Conservation (phyloP, 352 stramenopile genomes). For the Phytophthora niederhauseri region DNA sequence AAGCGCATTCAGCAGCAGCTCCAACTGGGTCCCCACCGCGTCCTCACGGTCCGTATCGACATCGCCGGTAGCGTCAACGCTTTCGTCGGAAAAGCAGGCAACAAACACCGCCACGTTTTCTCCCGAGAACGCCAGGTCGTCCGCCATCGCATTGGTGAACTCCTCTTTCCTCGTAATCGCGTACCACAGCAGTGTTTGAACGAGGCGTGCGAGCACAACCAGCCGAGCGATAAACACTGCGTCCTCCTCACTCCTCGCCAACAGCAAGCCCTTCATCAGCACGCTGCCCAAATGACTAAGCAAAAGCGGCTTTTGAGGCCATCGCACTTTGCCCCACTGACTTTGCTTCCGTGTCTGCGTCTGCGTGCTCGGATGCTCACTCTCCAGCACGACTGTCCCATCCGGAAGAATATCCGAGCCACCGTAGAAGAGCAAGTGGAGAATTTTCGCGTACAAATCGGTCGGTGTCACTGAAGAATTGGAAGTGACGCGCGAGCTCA, state of each 20-base stretch:
- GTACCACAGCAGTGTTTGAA: constrained; percentile 85
- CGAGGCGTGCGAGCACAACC: constrained; percentile 68
- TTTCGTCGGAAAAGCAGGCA: constrained; percentile 46
- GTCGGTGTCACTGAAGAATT: constrained; percentile 31
- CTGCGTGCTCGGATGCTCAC: constrained; percentile 80
- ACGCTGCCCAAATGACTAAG: constrained; percentile 77
- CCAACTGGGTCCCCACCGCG: constrained; percentile 36
- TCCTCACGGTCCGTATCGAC: constrained; percentile 25
- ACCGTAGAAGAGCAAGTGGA: constrained; percentile 73
- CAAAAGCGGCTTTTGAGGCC: constrained; percentile 76
- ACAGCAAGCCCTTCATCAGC: constrained; percentile 70
- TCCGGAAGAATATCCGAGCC: constrained; percentile 73
- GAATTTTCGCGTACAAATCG: constrained; percentile 49
- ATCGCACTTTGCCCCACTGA: constrained; percentile 83
- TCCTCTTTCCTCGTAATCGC: constrained; percentile 60
- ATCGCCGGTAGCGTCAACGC: constrained; percentile 6
- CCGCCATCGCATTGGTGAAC: constrained; percentile 66
- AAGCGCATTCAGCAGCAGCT: constrained; percentile 33
- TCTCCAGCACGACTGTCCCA: constrained; percentile 73
- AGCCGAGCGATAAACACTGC: constrained; percentile 67
- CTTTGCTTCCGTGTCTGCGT: constrained; percentile 89
- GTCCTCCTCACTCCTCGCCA: constrained; percentile 60
- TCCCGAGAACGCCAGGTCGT: constrained; percentile 57
- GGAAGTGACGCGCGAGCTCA: constrained; percentile 35
- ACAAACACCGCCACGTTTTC: constrained; percentile 64